These are phyloP conservation scores for Daldinia sp. DNA, from an alignment of 2,329 filamentous ascomycete genomes.

Conservation along the genomic window DNA sequence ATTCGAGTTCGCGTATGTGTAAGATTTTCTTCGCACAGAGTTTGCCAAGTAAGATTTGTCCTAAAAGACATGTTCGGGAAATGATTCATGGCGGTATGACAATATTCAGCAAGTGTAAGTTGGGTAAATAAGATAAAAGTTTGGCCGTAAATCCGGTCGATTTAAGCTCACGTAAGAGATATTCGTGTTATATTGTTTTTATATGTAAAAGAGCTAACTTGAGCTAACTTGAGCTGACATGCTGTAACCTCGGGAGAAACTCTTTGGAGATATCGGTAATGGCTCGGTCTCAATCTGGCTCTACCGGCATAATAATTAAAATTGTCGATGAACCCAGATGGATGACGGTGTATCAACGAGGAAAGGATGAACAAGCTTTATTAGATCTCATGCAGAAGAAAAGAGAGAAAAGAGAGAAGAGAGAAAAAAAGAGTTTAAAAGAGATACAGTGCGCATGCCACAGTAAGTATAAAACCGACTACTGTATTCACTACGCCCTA, in stretches of 20 bases:
- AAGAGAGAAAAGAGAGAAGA: too few relatives aligned
- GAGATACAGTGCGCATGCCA: slow-evolving; percentile 17
- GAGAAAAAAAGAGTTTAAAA: too few relatives aligned
- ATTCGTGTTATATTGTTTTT: background rate
- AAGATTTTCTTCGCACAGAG: background rate
- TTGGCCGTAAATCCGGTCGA: background rate
- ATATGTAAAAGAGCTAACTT: background rate
- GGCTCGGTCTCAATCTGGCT: background rate
- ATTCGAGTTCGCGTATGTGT: background rate
- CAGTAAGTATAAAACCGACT: slow-evolving; percentile 13
- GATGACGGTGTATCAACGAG: slow-evolving; percentile 1
- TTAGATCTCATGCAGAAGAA: slow-evolving; percentile 2
- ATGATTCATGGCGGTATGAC: background rate
- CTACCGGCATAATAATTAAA: background rate
- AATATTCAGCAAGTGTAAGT: background rate
- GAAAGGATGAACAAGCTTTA: slow-evolving; percentile 14
- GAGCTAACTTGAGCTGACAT: too few relatives aligned
- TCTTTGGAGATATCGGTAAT: background rate
- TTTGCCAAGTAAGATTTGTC: background rate
- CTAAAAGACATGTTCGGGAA: background rate
- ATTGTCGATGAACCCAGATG: background rate
- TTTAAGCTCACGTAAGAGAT: background rate
- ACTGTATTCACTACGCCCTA: background rate
- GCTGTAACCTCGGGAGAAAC: background rate
- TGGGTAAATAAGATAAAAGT: background rate